Evolutionary conservation across 352 stramenopile species (phyloP).

Genomic region (Globisporangium heterothallicum): DNA sequence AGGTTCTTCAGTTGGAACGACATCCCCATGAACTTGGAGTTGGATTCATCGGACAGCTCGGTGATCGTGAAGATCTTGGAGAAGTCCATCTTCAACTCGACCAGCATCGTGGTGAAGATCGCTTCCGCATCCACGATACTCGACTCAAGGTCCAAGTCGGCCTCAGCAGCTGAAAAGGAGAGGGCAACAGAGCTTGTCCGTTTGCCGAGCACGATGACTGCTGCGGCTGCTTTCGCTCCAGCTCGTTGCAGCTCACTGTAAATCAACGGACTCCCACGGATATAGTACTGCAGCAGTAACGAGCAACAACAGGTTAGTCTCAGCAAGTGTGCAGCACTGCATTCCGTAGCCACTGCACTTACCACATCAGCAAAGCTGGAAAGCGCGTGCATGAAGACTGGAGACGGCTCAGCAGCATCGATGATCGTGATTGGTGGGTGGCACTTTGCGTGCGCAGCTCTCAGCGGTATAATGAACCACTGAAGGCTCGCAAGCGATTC

Average conservation of each 20-base stretch:
- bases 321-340: not conserved
- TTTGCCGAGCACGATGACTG: slow-evolving; percentile 80
- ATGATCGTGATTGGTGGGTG: slow-evolving; percentile 80
- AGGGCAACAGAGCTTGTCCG: slow-evolving; percentile 34
- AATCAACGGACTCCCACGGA: slow-evolving; percentile 69
- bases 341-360: slow-evolving; percentile 10
- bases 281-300: slow-evolving; percentile 50
- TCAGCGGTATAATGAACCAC: slow-evolving; percentile 71
- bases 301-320: not conserved
- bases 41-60: slow-evolving; percentile 73
- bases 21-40: slow-evolving; percentile 86
- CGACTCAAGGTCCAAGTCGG: slow-evolving; percentile 57
- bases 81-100: slow-evolving; percentile 86
- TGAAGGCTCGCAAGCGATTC: slow-evolving; percentile 67
- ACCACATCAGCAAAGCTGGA: slow-evolving; percentile 64
- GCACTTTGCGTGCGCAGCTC: slow-evolving; percentile 34
- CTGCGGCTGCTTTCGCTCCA: slow-evolving; percentile 68
- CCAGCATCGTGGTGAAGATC: slow-evolving; percentile 83
- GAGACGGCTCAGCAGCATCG: slow-evolving; percentile 54
- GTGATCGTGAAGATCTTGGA: slow-evolving; percentile 82
- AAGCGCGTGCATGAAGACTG: slow-evolving; percentile 41
- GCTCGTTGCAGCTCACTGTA: slow-evolving; percentile 76
- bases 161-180: slow-evolving; percentile 23
- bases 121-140: slow-evolving; percentile 77
- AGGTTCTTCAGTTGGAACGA: slow-evolving; percentile 53